Conservation (phyloP, 2,329 filamentous ascomycete genomes). For the Incumbomyces lentus region DNA sequence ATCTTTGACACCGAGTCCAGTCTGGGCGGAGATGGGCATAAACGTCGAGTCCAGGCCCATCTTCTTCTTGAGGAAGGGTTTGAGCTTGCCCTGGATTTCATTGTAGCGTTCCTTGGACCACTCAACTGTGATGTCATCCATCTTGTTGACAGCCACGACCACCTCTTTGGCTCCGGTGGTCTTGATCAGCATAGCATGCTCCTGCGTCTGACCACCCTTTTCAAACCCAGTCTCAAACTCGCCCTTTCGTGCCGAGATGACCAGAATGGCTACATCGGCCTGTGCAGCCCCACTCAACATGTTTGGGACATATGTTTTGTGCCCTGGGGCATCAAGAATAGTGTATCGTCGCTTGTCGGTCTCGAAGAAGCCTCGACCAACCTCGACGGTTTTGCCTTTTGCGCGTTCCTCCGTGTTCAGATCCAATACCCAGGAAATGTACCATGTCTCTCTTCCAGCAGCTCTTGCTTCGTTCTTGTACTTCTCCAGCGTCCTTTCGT, state of each 20-base stretch:
- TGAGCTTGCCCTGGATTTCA: slow-evolving; percentile 84
- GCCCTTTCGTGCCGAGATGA: slow-evolving; percentile 92
- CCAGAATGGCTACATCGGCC: slow-evolving; percentile 86
- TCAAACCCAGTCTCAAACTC: slow-evolving; percentile 99
- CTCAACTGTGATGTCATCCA: slow-evolving; percentile 93
- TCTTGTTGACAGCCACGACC: slow-evolving; percentile 94
- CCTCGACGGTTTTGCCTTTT: slow-evolving; percentile 97
- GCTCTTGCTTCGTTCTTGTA: slow-evolving; percentile 97
- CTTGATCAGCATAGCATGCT: slow-evolving; percentile 96
- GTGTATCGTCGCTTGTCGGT: slow-evolving; percentile 93
- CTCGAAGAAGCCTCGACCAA: slow-evolving; percentile 91
- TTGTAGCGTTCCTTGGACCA: slow-evolving; percentile 91
- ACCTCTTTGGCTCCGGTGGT: slow-evolving; percentile 98
- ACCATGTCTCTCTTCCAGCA: slow-evolving; percentile 93
- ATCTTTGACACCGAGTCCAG: slow-evolving; percentile 76
- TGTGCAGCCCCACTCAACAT: slow-evolving; percentile 96
- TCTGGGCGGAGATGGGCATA: slow-evolving; percentile 92
- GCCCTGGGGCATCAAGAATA: slow-evolving; percentile 89
- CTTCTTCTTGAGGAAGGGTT: slow-evolving; percentile 64
- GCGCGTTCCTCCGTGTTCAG: slow-evolving; percentile 90
- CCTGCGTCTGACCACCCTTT: slow-evolving; percentile 82
- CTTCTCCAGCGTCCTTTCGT: slow-evolving; percentile 95
- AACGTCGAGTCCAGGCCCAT: slow-evolving; percentile 74
- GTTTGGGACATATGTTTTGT: slow-evolving; percentile 95
- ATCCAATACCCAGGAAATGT: slow-evolving; percentile 96